phyloP scores from a whole-genome alignment of 2,329 filamentous ascomycete genomes.

The Cladosporium sp. region DNA sequence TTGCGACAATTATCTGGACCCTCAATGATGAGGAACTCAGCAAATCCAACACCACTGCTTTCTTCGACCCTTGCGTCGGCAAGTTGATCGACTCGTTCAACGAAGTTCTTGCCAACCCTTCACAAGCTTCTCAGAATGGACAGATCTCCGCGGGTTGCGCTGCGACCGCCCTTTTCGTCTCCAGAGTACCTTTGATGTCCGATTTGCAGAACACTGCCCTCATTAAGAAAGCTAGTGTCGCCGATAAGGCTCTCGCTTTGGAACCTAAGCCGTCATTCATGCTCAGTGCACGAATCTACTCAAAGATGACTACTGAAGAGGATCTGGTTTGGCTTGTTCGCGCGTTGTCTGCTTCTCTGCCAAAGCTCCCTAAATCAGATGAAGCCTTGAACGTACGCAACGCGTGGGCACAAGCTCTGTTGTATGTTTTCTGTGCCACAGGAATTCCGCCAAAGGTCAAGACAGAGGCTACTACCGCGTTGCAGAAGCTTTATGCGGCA shows the following conservation, averaged over 20 bases:
- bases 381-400: conserved; percentile 26
- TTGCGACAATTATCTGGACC: conserved; percentile 69
- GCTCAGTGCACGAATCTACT: conserved; percentile 79
- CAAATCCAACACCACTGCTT: conserved; percentile 46
- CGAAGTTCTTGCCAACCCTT: conserved; percentile 75
- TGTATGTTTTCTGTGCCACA: conserved; percentile 72
- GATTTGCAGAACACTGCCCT: conserved; percentile 58
- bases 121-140: conserved; percentile 77
- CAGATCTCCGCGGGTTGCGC: conserved; percentile 79
- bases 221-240: conserved; percentile 62
- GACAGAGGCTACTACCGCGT: conserved; percentile 59
- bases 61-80: conserved; percentile 53
- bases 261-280: conserved; percentile 87
- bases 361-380: conserved; percentile 53
- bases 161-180: conserved; percentile 61
- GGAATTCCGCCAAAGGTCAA: conserved; percentile 62
- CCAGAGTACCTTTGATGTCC: conserved; percentile 53
- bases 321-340: conserved; percentile 77
- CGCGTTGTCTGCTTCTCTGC: conserved; percentile 64
- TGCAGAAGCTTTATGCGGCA: conserved; percentile 66
- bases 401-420: conserved; percentile 76
- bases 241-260: conserved; percentile 64
- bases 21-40: conserved; percentile 51
- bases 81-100: conserved; percentile 70
- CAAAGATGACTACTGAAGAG: conserved; percentile 71